Conservation (phyloP, 78 protist species). For the Acrasis kona region DNA sequence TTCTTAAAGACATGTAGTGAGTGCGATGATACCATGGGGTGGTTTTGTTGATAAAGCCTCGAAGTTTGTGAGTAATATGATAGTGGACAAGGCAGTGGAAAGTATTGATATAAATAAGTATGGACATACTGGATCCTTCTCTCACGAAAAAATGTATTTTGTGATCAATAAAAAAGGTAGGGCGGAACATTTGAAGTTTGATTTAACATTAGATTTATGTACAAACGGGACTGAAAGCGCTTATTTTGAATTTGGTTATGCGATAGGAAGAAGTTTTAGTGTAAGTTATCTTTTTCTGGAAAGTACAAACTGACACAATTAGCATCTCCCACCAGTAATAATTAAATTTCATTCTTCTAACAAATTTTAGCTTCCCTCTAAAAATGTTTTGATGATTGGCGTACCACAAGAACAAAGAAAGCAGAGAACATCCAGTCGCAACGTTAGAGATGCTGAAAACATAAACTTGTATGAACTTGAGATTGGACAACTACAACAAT, state of each 20-base stretch:
- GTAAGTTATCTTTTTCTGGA: no score
- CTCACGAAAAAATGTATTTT: background rate
- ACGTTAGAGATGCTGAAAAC: no score
- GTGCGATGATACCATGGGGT: background rate
- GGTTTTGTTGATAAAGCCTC: no score
- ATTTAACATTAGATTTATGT: background rate
- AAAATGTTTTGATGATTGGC: background rate
- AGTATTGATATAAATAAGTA: no score
- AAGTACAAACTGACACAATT: no score
- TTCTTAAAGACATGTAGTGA: background rate
- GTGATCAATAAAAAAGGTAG: background rate
- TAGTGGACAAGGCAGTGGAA: no score
- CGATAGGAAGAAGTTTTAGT: background rate
- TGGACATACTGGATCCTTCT: background rate
- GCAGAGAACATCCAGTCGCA: no score
- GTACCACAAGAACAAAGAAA: background rate
- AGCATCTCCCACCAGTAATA: background rate
- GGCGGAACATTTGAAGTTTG: background rate
- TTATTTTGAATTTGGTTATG: background rate
- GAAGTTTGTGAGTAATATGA: background rate
- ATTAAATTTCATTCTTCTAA: no score
- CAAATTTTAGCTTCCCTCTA: background rate
- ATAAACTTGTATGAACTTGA: background rate
- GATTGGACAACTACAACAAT: background rate
- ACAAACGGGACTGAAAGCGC: background rate